These are phyloP conservation scores for Smallanthus sonchifolius DNA, from an alignment of 129 eudicot genomes.

Conservation along the genomic window DNA sequence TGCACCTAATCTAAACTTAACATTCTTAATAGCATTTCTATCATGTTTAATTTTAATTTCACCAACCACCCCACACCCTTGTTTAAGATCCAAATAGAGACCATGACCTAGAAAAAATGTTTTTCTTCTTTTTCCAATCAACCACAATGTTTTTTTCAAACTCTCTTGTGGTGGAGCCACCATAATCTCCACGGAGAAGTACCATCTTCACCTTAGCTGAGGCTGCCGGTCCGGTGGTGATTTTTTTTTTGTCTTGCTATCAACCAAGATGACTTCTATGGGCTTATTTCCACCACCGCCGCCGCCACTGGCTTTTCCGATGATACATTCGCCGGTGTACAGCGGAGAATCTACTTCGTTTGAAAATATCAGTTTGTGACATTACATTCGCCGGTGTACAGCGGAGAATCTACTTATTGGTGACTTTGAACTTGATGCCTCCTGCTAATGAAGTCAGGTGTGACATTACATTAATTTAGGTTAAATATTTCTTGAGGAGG, in stretches of 20 bases:
- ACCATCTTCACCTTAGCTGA: conserved; percentile 19
- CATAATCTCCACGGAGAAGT: conserved; percentile 14
- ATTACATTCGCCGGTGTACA: neutral
- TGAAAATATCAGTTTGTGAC: conserved; percentile 7
- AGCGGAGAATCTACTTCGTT: conserved; percentile 11
- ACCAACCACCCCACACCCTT: conserved; percentile 22
- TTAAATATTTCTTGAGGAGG: too few species aligned
- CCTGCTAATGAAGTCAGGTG: too few species aligned
- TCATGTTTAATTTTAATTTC: conserved; percentile 19
- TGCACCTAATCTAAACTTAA: conserved; percentile 25
- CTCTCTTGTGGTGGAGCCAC: neutral
- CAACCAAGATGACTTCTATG: conserved; percentile 8
- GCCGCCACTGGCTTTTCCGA: neutral
- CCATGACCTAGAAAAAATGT: conserved; percentile 25
- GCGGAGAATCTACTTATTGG: neutral
- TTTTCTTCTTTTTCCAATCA: conserved; percentile 11
- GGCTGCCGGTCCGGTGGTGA: conserved; percentile 9
- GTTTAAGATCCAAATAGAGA: conserved; percentile 1
- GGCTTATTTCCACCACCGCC: conserved; percentile 2
- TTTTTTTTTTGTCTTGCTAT: neutral
- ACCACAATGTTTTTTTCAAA: conserved; percentile 18
- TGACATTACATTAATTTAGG: too few species aligned
- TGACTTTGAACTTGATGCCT: too few species aligned
- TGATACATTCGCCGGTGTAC: neutral
- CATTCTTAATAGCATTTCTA: neutral